These are phyloP conservation scores for Sechiopsis laciniata DNA, from an alignment of 306 rosid species.

Conservation along the genomic window DNA sequence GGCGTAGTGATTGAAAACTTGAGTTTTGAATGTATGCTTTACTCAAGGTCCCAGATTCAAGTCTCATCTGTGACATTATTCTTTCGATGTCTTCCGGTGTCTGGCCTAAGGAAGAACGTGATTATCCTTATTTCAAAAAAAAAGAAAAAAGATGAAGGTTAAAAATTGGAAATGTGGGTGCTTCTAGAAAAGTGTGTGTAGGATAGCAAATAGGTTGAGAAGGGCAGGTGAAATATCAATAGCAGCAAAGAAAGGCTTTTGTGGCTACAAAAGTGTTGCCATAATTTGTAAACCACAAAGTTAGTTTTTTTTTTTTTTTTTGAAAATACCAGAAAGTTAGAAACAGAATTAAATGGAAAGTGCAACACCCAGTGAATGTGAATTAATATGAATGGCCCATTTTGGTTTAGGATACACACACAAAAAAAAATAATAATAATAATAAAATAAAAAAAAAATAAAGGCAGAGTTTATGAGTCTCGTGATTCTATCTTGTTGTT, in stretches of 20 bases:
- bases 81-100: too few species aligned
- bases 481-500: conserved; percentile 16
- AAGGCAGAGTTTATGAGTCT: conserved; percentile 1
- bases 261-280: background rate
- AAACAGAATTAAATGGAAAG: background rate
- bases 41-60: too few species aligned
- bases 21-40: too few species aligned
- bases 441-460: too few species aligned
- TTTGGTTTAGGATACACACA: background rate
- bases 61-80: too few species aligned
- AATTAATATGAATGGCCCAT: background rate
- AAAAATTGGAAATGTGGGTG: background rate
- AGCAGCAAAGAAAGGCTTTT: background rate
- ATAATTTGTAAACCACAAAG: background rate
- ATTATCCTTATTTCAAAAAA: too few species aligned
- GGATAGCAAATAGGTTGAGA: background rate
- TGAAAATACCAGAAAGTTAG: background rate
- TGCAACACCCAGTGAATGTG: background rate
- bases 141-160: background rate
- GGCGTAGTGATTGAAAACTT: too few species aligned
- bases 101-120: too few species aligned
- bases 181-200: background rate
- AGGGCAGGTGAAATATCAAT: background rate
- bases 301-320: too few species aligned
- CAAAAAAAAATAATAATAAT: too few species aligned